These are phyloP conservation scores for Phtheirospermum japonicum DNA, from an alignment of 257 asterid genomes.

Conservation along the genomic window DNA sequence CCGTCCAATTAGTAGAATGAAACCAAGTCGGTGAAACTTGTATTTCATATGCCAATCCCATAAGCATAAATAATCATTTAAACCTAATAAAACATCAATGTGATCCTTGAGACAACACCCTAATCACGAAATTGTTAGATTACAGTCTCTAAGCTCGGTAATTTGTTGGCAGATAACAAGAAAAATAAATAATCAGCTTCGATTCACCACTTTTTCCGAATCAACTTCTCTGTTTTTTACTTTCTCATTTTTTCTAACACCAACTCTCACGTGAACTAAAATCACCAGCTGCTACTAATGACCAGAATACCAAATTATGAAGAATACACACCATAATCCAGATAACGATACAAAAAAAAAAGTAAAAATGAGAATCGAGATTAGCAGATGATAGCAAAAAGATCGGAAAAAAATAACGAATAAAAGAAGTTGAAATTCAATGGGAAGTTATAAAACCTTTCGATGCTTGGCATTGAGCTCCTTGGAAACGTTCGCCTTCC, in stretches of 20 bases:
- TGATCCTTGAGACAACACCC: not conserved
- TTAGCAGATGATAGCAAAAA: not conserved
- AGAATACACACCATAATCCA: not conserved
- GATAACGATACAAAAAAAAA: not conserved
- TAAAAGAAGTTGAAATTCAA: conserved; percentile 1
- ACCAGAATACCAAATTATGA: not conserved
- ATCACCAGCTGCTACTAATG: conserved; percentile 5
- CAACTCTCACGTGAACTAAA: not conserved
- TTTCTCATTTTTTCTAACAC: not conserved
- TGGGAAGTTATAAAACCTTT: conserved; percentile 38
- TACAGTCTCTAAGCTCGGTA: not conserved
- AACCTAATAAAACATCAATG: conserved; percentile 1
- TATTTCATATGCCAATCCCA: not conserved
- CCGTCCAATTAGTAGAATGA: not conserved
- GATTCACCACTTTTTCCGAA: conserved; percentile 5
- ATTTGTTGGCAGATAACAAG: not conserved
- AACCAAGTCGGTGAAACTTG: not conserved
- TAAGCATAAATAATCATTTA: conserved; percentile 6
- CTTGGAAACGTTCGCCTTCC: conserved; percentile 69
- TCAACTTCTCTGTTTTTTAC: too few species aligned
- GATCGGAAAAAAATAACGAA: not conserved
- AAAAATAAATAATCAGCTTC: not conserved
- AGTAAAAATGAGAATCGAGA: not conserved
- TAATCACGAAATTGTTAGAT: not conserved
- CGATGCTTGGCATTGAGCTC: conserved; percentile 75